Conservation (phyloP, 495 filamentous ascomycete genomes). For the Aspergillus mulundensis region DNA sequence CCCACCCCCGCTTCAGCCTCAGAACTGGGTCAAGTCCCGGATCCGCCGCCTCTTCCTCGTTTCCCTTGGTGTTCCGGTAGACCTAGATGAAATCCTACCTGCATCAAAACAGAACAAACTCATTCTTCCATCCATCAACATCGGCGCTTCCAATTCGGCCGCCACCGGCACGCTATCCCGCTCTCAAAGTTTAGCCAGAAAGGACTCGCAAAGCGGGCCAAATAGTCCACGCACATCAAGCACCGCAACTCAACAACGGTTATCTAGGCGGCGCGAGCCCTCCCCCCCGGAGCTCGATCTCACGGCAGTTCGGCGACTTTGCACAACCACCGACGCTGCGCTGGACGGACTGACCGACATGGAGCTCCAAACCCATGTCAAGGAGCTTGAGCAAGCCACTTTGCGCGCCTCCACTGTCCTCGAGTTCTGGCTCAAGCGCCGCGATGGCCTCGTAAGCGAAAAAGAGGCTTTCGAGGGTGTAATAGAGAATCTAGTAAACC, state of each 20-base stretch:
- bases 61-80: slow-evolving; percentile 90
- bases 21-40: slow-evolving; percentile 95
- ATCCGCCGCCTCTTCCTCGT: slow-evolving; percentile 96
- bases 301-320: slow-evolving; percentile 70
- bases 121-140: slow-evolving; percentile 78
- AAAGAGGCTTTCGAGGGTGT: slow-evolving; percentile 96
- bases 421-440: slow-evolving; percentile 82
- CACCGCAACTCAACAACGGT: slow-evolving; percentile 33
- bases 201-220: slow-evolving; percentile 37
- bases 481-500: slow-evolving; percentile 95
- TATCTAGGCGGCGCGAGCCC: slow-evolving; percentile 45
- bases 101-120: slow-evolving; percentile 98
- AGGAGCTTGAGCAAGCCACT: slow-evolving; percentile 63
- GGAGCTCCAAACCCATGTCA: slow-evolving; percentile 73
- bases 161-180: slow-evolving; percentile 34
- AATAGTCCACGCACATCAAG: slow-evolving; percentile 35
- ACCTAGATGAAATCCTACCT: slow-evolving; percentile 94
- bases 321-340: slow-evolving; percentile 78
- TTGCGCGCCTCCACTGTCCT: slow-evolving; percentile 69
- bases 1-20: slow-evolving; percentile 88
- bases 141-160: slow-evolving; percentile 33
- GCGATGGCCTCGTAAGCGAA: slow-evolving; percentile 80
- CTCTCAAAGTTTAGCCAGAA: slow-evolving; percentile 42
- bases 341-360: slow-evolving; percentile 67
- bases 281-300: slow-evolving; percentile 74